Evolutionary conservation across 192 early-diverging fungal genomes (phyloP), one percentile per base, ranked within the genome.

Genomic region (Hyaloraphidium curvatum): DNA sequence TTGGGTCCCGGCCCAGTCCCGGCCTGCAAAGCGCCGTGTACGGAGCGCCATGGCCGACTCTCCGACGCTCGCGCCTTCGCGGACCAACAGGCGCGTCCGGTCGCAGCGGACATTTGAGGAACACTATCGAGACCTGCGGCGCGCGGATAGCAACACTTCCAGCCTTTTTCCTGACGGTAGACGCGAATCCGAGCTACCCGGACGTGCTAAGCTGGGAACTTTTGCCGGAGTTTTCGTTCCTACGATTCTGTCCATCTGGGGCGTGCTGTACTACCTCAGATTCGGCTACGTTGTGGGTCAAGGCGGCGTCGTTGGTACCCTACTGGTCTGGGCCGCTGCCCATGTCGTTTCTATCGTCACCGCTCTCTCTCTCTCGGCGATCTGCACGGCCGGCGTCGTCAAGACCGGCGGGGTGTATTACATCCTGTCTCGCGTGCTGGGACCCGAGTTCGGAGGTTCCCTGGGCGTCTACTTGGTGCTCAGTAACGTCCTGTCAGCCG

Each of bases 211-310:
- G 58, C 72, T 83, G 16, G 75, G 74, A 16, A 75, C 76, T 14
- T 74, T 77, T 62, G 74, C 73, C n/a, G 80, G 80, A 1, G 80
- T 83, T 48, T 83, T 83, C 59, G 53, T 79, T 29, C 80, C 78
- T 13, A 74, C 77, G n/a, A 67, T 68, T 31, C 65, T 79, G 48
- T 72, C 68, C 39, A 79, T 83, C 66, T 83, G 80, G 80, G 75
- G 77, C 37, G 78, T 82, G 51, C 67, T 82, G 58, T 62, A 78
- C 28, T 83, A 75, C 56, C 64, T 83, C 51, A 76, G 78, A 19
- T 79, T 83, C 58, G 79, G 80, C 0, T 80, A 69, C 58, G 73
- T 80, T 30, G 64, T 83, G 14, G 65, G 71, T 50, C 75, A 80
- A 53, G 71, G 70, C 11, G 80, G 80, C 26, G 62, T 83, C 11